Conservation (phyloP, 2,329 filamentous ascomycete species). For the Verticillium isaacii region DNA sequence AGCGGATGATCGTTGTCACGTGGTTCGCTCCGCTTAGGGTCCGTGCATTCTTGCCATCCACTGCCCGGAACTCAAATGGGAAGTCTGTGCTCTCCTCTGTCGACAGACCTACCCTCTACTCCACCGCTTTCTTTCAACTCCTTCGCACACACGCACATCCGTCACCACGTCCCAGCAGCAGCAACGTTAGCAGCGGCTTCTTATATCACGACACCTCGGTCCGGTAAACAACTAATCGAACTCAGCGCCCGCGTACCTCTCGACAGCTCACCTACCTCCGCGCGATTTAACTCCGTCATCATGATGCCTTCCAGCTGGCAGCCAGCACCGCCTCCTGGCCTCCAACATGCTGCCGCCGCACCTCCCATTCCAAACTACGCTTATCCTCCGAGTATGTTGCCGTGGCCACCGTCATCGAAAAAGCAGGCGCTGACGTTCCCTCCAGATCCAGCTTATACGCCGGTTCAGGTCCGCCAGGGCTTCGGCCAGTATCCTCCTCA, state of each 20-base stretch:
- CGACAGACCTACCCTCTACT: slow-evolving; percentile 4
- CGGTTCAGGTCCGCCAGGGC: slow-evolving; percentile 58
- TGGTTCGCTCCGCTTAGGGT: no score
- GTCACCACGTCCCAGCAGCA: not conserved
- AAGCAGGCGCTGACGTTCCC: slow-evolving; percentile 4
- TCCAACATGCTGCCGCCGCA: slow-evolving; percentile 28
- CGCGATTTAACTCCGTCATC: slow-evolving; percentile 6
- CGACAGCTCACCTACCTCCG: not conserved
- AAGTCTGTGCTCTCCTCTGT: not conserved
- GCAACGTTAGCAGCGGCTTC: not conserved
- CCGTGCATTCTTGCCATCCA: no score
- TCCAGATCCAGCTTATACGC: slow-evolving; percentile 51
- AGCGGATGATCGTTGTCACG: no score
- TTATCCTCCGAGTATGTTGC: slow-evolving; percentile 31
- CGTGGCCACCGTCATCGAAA: not conserved
- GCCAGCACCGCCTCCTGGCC: slow-evolving; percentile 30
- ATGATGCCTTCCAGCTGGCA: slow-evolving; percentile 27
- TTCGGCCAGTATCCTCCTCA: slow-evolving; percentile 43
- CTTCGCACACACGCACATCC: not conserved
- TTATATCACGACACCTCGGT: not conserved
- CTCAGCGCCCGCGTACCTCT: not conserved
- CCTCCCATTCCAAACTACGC: slow-evolving; percentile 24
- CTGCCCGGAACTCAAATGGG: no score
- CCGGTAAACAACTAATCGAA: slow-evolving; percentile 6
- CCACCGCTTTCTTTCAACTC: not conserved